Percentiles rank a stretch among this genome's conserved stretches.
phyloP scores from a whole-genome alignment of 805 yeast genomes.

The Saccharomyces eubayanus region DNA sequence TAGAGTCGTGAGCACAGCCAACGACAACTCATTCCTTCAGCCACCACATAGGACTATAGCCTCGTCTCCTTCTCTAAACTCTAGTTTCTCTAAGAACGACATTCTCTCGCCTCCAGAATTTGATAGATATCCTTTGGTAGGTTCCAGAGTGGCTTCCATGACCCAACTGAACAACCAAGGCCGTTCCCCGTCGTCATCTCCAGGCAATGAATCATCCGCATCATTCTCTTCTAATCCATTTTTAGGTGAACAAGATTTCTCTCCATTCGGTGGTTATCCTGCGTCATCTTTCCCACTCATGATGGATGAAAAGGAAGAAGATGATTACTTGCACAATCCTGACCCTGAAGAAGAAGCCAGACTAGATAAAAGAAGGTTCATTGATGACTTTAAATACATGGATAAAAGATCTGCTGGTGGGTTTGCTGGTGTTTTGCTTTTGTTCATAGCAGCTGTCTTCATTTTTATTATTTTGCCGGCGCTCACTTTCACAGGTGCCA shows the following conservation, averaged over 20 bases:
- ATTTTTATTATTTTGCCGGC: slow-evolving; percentile 73
- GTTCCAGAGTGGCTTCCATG: slow-evolving; percentile 50
- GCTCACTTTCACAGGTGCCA: slow-evolving; percentile 67
- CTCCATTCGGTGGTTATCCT: slow-evolving; percentile 94
- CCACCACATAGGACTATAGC: slow-evolving; percentile 6
- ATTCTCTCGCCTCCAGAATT: slow-evolving; percentile 45
- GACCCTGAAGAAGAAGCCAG: slow-evolving; percentile 88
- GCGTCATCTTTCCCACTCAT: slow-evolving; percentile 82
- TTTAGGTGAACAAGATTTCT: slow-evolving; percentile 52
- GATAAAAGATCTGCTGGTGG: slow-evolving; percentile 57
- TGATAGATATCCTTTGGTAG: slow-evolving; percentile 60
- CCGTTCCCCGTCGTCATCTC: slow-evolving; percentile 23
- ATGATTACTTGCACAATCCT: slow-evolving; percentile 89
- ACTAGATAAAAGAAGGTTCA: slow-evolving; percentile 60
- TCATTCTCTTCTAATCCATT: slow-evolving; percentile 34
- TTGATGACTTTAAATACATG: slow-evolving; percentile 53
- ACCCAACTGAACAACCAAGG: slow-evolving; percentile 21
- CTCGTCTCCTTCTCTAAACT: slow-evolving; percentile 11
- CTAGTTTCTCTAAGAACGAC: slow-evolving; percentile 13
- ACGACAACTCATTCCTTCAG: slow-evolving; percentile 1
- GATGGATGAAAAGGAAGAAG: slow-evolving; percentile 88
- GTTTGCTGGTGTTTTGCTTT: slow-evolving; percentile 43
- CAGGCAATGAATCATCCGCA: slow-evolving; percentile 7
- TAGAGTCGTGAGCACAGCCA: neutral
- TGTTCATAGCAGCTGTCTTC: slow-evolving; percentile 51